Base-by-base conservation (phyloP, 345 rosid genomes). In the Angophora floribunda region DNA sequence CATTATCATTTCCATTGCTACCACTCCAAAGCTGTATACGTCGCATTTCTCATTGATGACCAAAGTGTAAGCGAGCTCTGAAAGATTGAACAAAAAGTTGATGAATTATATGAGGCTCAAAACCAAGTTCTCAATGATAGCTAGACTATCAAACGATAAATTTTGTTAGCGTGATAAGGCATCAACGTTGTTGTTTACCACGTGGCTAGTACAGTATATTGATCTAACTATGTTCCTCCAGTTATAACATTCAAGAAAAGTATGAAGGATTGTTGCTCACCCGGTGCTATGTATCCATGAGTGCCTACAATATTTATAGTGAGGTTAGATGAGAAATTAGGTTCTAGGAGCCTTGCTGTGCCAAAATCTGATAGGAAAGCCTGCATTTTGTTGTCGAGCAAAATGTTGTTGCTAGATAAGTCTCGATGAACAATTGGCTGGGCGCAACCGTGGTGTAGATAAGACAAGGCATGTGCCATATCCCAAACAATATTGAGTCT, bases 61-160 rank as follows among this genome's bases (percentile, higher is more conserved):
- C 91, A 88, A 52, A n/a, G 90, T 88, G 86, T 90, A 91, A n/a
- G 91, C 89, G 13, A 91, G 86, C 87, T 91, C 90, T 90, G 59
- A 30, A 14, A 30, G 30, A 30, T 4, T 3, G 44, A 65, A 67
- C 44, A 67, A n/a, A 30, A 30, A 67, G 11, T 67, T 67, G 22
- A 36, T 30, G 13, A 24, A 53, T 13, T 21, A 86, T 14, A 86
- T 30, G 44, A 67, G 78, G 44, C 78, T 67, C 21, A 1, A 67
- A 67, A 30, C 44, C 22, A 67, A 67, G 78, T 67, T 67, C 10
- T 30, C 44, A 67, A 15, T 30, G 41, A 13, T 65, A 14, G 16
- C 78, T 65, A 6, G 44, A 65, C 21, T 65, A 65, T 30, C 78
- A 30, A 65, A 14, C 1, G 78, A 41, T 28, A 44, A 30, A 30